Evolutionary conservation across 305 asterid genomes (phyloP).

Genomic region (Fraxinus platypoda): DNA sequence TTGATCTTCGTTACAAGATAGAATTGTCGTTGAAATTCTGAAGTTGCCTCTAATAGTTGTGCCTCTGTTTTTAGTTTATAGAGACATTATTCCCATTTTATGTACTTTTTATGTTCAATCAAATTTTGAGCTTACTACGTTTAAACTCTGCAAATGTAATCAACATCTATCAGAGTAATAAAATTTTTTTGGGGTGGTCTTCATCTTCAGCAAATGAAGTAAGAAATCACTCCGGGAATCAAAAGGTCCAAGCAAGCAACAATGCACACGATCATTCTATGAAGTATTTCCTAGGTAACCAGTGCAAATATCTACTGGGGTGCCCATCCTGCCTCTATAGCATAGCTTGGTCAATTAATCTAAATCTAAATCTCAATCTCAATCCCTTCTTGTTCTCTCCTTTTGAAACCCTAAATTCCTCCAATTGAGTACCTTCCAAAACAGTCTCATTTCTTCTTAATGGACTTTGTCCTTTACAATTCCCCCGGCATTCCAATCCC

Average conservation of each 20-base stretch:
- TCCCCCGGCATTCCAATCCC: background rate
- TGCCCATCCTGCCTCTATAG: background rate
- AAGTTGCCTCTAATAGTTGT: background rate
- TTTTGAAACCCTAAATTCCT: background rate
- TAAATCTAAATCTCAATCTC: background rate
- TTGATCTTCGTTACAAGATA: too few species aligned
- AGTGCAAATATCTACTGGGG: constrained; percentile 8
- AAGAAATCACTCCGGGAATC: constrained; percentile 41
- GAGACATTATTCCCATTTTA: background rate
- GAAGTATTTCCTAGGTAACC: constrained; percentile 22
- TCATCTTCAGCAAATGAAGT: constrained; percentile 31
- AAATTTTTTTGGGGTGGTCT: background rate
- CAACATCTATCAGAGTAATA: background rate
- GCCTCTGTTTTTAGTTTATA: background rate
- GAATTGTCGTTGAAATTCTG: too few species aligned
- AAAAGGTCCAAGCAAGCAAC: constrained; percentile 48
- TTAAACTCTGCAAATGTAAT: background rate
- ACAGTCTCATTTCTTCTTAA: background rate
- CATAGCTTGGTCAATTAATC: background rate
- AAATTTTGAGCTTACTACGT: background rate
- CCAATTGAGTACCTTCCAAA: background rate
- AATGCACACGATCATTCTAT: constrained; percentile 40
- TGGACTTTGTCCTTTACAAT: background rate
- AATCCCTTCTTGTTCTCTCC: background rate
- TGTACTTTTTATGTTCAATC: background rate